Percentiles rank a stretch among this genome's conserved stretches.
These are phyloP conservation scores for Gymnopilus dilepis DNA, from an alignment of 768 basidiomycete genomes.

Conservation along the genomic window DNA sequence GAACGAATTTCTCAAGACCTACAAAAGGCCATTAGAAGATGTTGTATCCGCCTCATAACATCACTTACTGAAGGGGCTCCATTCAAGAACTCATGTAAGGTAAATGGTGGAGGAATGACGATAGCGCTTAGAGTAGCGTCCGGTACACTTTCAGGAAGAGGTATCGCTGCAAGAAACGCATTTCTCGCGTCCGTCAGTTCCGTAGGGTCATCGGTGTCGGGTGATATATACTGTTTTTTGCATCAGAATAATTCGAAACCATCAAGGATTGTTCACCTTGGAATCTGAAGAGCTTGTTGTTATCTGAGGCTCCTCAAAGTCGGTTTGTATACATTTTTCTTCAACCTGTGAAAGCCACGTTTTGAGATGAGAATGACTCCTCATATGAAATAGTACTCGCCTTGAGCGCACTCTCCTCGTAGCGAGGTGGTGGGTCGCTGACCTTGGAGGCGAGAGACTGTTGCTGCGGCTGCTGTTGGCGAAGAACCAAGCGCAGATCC, in stretches of 20 bases:
- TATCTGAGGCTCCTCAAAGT: neutral
- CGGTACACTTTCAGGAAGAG: slow-evolving; percentile 66
- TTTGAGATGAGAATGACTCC: neutral
- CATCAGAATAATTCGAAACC: neutral
- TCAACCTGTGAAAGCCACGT: neutral
- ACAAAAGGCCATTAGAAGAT: slow-evolving; percentile 13
- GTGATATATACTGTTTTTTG: slow-evolving; percentile 27
- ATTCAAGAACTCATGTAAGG: slow-evolving; percentile 71
- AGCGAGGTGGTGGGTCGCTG: slow-evolving; percentile 43
- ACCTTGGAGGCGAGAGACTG: slow-evolving; percentile 26
- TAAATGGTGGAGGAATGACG: slow-evolving; percentile 64
- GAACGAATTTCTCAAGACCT: slow-evolving; percentile 66
- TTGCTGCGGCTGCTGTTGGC: slow-evolving; percentile 33
- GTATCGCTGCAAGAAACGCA: slow-evolving; percentile 59
- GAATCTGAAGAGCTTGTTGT: slow-evolving; percentile 6
- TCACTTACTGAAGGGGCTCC: slow-evolving; percentile 59
- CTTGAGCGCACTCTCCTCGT: slow-evolving; percentile 39
- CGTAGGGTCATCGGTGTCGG: slow-evolving; percentile 41
- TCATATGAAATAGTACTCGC: slow-evolving; percentile 25
- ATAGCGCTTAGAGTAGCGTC: slow-evolving; percentile 74
- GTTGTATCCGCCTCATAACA: neutral
- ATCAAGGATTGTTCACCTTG: slow-evolving; percentile 6
- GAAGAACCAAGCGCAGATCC: slow-evolving; percentile 41
- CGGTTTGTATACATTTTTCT: slow-evolving; percentile 24
- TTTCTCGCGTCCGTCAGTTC: slow-evolving; percentile 60